phyloP scores from a whole-genome alignment of 225 moss, liverwort and hornwort genomes.

The Bryum argenteum region DNA sequence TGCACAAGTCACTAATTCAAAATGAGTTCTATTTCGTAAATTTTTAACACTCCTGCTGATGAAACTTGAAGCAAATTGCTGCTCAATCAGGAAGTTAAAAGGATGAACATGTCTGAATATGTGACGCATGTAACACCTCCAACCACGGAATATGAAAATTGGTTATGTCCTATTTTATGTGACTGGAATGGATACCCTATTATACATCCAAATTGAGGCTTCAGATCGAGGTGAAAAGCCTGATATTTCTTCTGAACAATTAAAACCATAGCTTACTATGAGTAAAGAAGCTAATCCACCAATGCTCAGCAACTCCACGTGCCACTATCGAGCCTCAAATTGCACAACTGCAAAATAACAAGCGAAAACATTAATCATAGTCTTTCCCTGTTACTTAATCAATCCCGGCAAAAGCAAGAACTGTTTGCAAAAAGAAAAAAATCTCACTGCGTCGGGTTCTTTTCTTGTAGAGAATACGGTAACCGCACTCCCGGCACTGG shows the following conservation, averaged over 20 bases:
- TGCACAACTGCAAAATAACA: slow-evolving; percentile 36
- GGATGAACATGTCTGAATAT: no score
- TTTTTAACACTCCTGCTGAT: no score
- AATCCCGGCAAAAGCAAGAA: not conserved
- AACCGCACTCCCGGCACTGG: slow-evolving; percentile 83
- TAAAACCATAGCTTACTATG: not conserved
- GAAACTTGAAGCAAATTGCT: no score
- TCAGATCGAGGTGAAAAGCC: not conserved
- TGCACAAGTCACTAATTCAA: no score
- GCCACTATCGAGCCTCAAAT: slow-evolving; percentile 34
- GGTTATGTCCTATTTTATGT: no score
- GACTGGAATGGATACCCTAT: not conserved
- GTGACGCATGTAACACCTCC: no score
- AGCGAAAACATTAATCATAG: not conserved
- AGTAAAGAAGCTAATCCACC: not conserved
- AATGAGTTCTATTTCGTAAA: no score
- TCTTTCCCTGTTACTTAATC: not conserved
- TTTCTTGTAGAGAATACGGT: slow-evolving; percentile 80
- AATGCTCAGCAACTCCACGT: slow-evolving; percentile 1
- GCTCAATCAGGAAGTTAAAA: no score
- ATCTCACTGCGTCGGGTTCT: slow-evolving; percentile 67
- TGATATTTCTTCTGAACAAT: not conserved
- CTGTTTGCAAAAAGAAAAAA: not conserved
- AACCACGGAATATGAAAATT: no score
- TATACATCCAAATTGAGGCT: slow-evolving; percentile 18